Conservation (phyloP, 2,329 filamentous ascomycete genomes). For the Fusarium chuoi region DNA sequence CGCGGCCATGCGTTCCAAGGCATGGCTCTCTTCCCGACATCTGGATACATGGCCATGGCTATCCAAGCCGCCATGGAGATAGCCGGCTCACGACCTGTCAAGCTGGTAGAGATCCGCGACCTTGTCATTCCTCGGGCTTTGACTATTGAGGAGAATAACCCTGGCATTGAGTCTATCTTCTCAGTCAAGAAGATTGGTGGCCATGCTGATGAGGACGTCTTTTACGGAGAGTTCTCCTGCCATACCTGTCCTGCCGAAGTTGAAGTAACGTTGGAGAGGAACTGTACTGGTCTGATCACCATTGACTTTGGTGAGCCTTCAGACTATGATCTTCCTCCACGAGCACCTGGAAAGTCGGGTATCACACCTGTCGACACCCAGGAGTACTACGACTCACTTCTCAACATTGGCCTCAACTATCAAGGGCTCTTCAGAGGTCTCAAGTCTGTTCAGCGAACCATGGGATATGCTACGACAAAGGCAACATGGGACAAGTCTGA, state of each 20-base stretch:
- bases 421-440: background rate
- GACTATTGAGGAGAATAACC: background rate
- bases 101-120: background rate
- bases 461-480: constrained; percentile 4
- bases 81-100: background rate
- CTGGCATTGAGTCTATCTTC: constrained; percentile 3
- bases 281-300: background rate
- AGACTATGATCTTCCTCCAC: background rate
- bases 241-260: background rate
- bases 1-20: background rate
- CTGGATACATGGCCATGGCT: background rate
- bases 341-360: background rate
- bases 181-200: background rate
- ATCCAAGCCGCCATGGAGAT: background rate
- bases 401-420: background rate
- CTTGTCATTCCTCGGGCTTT: background rate
- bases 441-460: background rate
- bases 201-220: background rate
- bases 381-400: background rate
- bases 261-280: background rate
- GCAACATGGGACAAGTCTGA: background rate
- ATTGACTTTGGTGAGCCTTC: background rate
- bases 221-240: background rate
- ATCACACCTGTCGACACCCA: background rate
- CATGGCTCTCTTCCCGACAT: background rate